Base-by-base conservation (phyloP, 2,329 filamentous ascomycete species). In the Cladosporium colombiae region DNA sequence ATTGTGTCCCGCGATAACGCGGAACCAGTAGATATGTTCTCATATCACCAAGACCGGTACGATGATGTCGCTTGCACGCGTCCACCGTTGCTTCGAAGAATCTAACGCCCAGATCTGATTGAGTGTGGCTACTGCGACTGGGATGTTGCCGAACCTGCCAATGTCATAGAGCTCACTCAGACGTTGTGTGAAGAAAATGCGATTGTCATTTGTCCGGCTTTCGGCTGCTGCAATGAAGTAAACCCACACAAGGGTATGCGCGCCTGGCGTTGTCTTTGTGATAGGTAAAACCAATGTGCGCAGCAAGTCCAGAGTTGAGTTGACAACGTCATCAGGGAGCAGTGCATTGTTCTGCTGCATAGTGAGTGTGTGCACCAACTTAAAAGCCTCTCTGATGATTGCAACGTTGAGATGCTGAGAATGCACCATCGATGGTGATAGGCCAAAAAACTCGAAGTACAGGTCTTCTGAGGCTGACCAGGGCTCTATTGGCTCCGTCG, bases 161-260 rank as follows among this genome's bases (percentile, higher is more conserved):
- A 72, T 72, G 5, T 65, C 64, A 52, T 78, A 76, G 2, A 80
- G 64, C 0, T 70, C 66, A 1, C 65, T 66, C 7, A 81, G 64
- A 0, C 78, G 68, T 1, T 68, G 61, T 0, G 71, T 70, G 55
- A 81, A 81, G 31, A 79, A 81, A 0, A 69, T 61, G 1, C 78
- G 70, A 58, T 81, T 77, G 23, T 73, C 72, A 0, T 75, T 74
- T 1, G 76, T 69, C 0, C 71, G 71, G 46, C 78, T 80, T 64
- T 81, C 79, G 0, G 78, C 78, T 0, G 78, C 78, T 0, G 77
- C 79, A 1, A 81, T 73, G 33, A 81, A 81, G 61, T 75, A 81
- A 0, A 76, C 71, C 79, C 79, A 81, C 0, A 81, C 78, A 0
- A 81, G 74, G 0, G 78, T 75, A 49, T 81, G 79, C 0, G 74